Conservation (phyloP, 108 stramenopile species). For the Discostella stelligeroides region DNA sequence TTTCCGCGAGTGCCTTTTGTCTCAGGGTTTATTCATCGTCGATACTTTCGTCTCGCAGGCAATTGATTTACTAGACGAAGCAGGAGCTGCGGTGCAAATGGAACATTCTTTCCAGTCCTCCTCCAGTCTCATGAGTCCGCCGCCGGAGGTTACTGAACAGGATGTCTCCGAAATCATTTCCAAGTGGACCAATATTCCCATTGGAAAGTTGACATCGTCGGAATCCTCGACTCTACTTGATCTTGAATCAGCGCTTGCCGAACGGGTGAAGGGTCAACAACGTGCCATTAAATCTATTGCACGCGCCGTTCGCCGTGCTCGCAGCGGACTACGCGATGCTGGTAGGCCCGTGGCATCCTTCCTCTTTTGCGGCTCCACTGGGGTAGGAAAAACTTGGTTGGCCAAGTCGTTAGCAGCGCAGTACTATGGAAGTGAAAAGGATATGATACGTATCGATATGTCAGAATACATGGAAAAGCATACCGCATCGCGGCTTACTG, state of each 20-base stretch:
- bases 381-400: constrained; percentile 91
- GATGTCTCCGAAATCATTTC: constrained; percentile 64
- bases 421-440: constrained; percentile 87
- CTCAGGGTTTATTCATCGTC: neutral
- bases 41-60: constrained; percentile 34
- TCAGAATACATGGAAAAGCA: constrained; percentile 92
- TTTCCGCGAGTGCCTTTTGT: constrained; percentile 4
- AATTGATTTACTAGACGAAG: constrained; percentile 97
- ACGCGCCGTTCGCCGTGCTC: constrained; percentile 80
- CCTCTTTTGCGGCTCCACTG: constrained; percentile 93
- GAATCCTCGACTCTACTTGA: constrained; percentile 83
- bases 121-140: constrained; percentile 40
- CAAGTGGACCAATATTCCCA: constrained; percentile 71
- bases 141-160: constrained; percentile 70
- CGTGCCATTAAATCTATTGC: constrained; percentile 83
- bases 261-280: constrained; percentile 88
- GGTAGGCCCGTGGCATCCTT: constrained; percentile 85
- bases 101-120: constrained; percentile 54
- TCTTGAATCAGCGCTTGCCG: constrained; percentile 69
- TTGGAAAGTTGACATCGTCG: constrained; percentile 77
- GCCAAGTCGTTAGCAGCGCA: constrained; percentile 90
- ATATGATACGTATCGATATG: constrained; percentile 94
- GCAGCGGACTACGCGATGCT: constrained; percentile 82
- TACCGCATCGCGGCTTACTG: constrained; percentile 86
- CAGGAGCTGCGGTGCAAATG: constrained; percentile 91